Conservation (phyloP, 805 yeast genomes). For the Priceomyces fermenticarens region DNA sequence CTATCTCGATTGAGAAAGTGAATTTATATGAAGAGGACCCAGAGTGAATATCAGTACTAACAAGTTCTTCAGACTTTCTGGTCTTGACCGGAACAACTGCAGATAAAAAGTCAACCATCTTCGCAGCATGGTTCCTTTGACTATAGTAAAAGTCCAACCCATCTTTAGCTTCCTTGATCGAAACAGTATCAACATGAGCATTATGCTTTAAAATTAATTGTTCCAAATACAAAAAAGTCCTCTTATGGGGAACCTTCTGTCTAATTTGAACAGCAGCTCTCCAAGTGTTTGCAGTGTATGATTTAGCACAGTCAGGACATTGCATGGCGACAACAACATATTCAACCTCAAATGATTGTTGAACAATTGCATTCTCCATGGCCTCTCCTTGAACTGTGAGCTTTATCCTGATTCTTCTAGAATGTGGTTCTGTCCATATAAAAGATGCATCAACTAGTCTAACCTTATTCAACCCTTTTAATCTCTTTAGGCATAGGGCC, state of each 20-base stretch:
- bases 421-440: slow-evolving; percentile 99
- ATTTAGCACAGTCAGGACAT: slow-evolving; percentile 98
- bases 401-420: slow-evolving; percentile 88
- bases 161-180: slow-evolving; percentile 88
- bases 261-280: slow-evolving; percentile 96
- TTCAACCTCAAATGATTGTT: slow-evolving; percentile 93
- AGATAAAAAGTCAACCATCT: slow-evolving; percentile 86
- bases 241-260: slow-evolving; percentile 94
- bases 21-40: slow-evolving; percentile 87
- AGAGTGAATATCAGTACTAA: slow-evolving; percentile 88
- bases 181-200: slow-evolving; percentile 91
- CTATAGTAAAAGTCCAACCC: slow-evolving; percentile 94
- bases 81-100: slow-evolving; percentile 82
- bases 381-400: slow-evolving; percentile 97
- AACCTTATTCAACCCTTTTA: slow-evolving; percentile 83
- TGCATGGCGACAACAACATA: slow-evolving; percentile 92
- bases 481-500: slow-evolving; percentile 83
- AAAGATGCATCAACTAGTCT: slow-evolving; percentile 90
- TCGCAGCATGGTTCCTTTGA: slow-evolving; percentile 85
- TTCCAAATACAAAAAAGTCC: slow-evolving; percentile 93
- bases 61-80: slow-evolving; percentile 85
- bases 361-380: slow-evolving; percentile 83
- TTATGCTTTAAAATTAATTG: slow-evolving; percentile 89
- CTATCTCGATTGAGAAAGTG: slow-evolving; percentile 88
- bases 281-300: slow-evolving; percentile 97